Conservation (phyloP, 2,329 filamentous ascomycete genomes). For the Alternaria angustiovoidea region DNA sequence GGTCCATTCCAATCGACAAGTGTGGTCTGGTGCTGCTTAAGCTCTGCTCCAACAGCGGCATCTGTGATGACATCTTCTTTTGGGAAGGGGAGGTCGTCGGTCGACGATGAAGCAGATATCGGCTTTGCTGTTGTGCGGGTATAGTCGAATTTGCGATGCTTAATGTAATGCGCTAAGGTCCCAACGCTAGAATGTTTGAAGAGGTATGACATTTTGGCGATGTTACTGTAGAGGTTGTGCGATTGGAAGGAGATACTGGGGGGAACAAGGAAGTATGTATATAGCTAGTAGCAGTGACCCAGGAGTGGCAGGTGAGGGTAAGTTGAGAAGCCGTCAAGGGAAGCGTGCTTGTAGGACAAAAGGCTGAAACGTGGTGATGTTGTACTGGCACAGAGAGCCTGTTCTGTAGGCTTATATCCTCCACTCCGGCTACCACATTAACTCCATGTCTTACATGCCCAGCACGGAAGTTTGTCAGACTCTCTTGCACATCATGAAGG, state of each 20-base stretch:
- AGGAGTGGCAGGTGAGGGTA: background rate
- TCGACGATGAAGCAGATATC: constrained; percentile 27
- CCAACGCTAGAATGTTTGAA: constrained; percentile 31
- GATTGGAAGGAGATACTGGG: background rate
- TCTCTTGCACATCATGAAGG: background rate
- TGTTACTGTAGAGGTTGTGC: background rate
- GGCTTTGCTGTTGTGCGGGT: constrained; percentile 22
- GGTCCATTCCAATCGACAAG: constrained; percentile 53
- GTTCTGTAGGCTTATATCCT: background rate
- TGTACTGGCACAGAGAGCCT: background rate
- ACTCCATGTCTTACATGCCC: background rate
- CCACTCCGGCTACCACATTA: background rate
- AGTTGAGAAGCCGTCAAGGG: background rate
- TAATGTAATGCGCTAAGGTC: constrained; percentile 27
- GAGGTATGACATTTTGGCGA: constrained; percentile 31
- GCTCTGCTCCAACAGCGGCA: constrained; percentile 24
- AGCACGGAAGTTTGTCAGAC: constrained; percentile 4
- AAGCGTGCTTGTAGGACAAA: background rate
- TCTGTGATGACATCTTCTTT: constrained; percentile 8
- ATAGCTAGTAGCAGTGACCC: background rate
- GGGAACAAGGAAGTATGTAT: background rate
- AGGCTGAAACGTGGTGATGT: background rate
- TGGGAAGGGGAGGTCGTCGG: constrained; percentile 26
- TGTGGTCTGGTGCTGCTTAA: constrained; percentile 33
- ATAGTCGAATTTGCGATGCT: constrained; percentile 33